phyloP scores from a whole-genome alignment of 1,139 yeast species.

The Sugiyamaella castrensis region DNA sequence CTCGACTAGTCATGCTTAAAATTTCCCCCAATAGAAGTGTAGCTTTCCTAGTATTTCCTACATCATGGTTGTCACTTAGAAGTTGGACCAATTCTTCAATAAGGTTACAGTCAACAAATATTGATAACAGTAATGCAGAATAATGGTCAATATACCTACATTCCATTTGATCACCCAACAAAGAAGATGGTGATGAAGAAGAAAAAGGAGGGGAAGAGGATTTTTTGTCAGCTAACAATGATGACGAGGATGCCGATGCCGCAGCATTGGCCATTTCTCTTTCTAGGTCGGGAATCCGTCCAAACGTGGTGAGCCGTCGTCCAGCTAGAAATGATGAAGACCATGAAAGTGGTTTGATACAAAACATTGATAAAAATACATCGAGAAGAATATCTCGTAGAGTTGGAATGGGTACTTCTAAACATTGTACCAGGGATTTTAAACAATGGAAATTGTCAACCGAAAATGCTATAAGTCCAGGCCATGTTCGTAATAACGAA shows the following conservation, averaged over 20 bases:
- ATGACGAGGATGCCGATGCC: constrained; percentile 8
- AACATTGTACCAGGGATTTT: constrained; percentile 57
- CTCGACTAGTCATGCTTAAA: constrained; percentile 50
- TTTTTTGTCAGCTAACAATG: background rate
- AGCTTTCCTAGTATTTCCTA: constrained; percentile 54
- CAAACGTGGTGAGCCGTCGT: constrained; percentile 33
- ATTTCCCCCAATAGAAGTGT: constrained; percentile 63
- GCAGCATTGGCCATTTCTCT: constrained; percentile 12
- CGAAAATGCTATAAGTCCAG: constrained; percentile 70
- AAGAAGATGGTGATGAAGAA: background rate
- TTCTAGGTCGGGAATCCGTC: constrained; percentile 26
- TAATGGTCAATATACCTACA: constrained; percentile 48
- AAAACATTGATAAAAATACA: constrained; percentile 62
- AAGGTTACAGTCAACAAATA: constrained; percentile 57
- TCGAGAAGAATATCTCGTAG: constrained; percentile 68
- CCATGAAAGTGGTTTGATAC: constrained; percentile 64
- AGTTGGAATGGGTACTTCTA: constrained; percentile 54
- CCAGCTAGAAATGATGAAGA: constrained; percentile 42
- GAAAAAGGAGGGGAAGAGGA: background rate
- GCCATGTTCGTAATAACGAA: constrained; percentile 64
- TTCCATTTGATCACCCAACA: constrained; percentile 9
- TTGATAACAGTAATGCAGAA: constrained; percentile 54
- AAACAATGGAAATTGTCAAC: constrained; percentile 57
- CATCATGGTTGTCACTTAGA: constrained; percentile 48
- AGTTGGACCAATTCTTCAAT: constrained; percentile 48